phyloP scores from a whole-genome alignment of 2,329 filamentous ascomycete genomes.

The Capronia americana region DNA sequence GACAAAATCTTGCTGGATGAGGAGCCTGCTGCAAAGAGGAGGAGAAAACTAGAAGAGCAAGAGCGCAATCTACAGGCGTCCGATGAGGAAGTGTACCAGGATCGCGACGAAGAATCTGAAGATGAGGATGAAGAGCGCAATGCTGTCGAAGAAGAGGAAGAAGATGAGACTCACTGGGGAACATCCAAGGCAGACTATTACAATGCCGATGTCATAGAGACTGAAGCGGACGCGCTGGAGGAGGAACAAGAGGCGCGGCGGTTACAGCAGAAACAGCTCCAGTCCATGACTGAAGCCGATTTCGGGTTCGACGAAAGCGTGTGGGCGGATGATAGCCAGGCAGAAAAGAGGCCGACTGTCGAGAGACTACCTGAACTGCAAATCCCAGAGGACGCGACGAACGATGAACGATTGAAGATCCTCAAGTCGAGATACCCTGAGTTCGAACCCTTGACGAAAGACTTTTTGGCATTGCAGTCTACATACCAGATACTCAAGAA shows the following conservation, averaged over 20 bases:
- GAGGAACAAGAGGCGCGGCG: constrained; percentile 90
- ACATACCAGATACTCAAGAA: constrained; percentile 64
- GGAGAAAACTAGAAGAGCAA: constrained; percentile 68
- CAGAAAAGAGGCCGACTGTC: constrained; percentile 62
- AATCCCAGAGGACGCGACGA: constrained; percentile 77
- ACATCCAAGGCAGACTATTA: constrained; percentile 90
- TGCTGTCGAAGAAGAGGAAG: constrained; percentile 65
- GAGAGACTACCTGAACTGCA: constrained; percentile 86
- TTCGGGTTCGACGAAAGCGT: constrained; percentile 92
- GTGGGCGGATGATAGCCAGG: constrained; percentile 69
- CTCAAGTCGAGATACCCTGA: constrained; percentile 86
- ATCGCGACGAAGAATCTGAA: constrained; percentile 48
- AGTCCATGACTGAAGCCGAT: constrained; percentile 87
- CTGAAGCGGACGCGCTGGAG: constrained; percentile 77
- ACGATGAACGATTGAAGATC: constrained; percentile 76
- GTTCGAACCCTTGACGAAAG: constrained; percentile 82
- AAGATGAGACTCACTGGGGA: constrained; percentile 77
- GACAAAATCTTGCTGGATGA: constrained; percentile 89
- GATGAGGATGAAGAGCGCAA: constrained; percentile 62
- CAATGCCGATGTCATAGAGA: constrained; percentile 78
- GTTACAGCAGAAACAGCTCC: constrained; percentile 87
- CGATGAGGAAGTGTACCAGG: constrained; percentile 67
- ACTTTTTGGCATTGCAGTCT: constrained; percentile 74
- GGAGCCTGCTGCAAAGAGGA: constrained; percentile 76
- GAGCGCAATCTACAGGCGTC: constrained; percentile 64